Percentiles rank a stretch among this genome's conserved stretches.
Conservation (phyloP, 768 basidiomycete genomes). For the Mrakia gelida region DNA sequence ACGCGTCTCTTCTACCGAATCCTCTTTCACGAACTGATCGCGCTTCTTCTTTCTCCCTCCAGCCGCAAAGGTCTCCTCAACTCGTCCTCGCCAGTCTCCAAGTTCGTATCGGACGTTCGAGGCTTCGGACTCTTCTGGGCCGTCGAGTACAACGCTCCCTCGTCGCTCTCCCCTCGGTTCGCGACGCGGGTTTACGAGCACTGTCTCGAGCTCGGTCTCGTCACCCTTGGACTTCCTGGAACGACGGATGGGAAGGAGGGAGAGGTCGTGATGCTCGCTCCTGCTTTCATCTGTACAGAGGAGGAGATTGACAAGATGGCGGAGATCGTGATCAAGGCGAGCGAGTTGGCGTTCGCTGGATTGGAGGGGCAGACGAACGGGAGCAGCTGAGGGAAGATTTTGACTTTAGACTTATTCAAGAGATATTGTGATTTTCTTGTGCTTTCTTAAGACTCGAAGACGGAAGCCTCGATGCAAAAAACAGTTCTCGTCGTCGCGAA, state of each 20-base stretch:
- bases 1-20: background rate
- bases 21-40: background rate
- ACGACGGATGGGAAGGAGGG: constrained; percentile 70
- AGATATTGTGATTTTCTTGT: background rate
- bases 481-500: background rate
- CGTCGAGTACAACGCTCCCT: constrained; percentile 71
- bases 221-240: constrained; percentile 70
- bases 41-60: constrained; percentile 50
- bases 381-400: background rate
- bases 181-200: constrained; percentile 63
- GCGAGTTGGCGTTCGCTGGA: constrained; percentile 33
- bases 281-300: constrained; percentile 61
- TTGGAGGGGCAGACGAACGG: background rate
- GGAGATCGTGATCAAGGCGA: constrained; percentile 37
- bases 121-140: constrained; percentile 81
- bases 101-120: constrained; percentile 71
- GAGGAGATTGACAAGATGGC: constrained; percentile 68
- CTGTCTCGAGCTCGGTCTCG: constrained; percentile 57
- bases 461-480: background rate
- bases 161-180: constrained; percentile 55
- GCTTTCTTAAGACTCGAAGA: background rate
- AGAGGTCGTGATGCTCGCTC: constrained; percentile 68
- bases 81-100: constrained; percentile 58
- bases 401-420: background rate
- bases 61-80: constrained; percentile 53